These are phyloP conservation scores for Nyctanthes arbortristis DNA, from an alignment of 257 asterid genomes.

Conservation along the genomic window DNA sequence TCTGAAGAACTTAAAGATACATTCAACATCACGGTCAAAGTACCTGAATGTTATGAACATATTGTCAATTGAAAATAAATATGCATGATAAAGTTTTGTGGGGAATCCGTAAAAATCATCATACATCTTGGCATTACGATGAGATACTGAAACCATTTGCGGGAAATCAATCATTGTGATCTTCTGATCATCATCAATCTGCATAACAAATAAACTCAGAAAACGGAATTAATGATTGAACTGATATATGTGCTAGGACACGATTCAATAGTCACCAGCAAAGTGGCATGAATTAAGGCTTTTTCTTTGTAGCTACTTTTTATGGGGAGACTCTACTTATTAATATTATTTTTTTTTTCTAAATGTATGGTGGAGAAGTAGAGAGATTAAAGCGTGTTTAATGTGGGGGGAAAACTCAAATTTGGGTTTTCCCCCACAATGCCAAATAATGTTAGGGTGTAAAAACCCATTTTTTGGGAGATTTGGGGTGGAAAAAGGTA, in stretches of 20 bases:
- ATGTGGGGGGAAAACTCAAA: too few species aligned
- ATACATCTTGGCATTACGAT: constrained; percentile 86
- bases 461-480: too few species aligned
- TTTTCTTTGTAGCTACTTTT: too few species aligned
- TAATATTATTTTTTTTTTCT: too few species aligned
- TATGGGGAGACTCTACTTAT: too few species aligned
- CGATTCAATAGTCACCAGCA: neutral
- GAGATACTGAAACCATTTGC: constrained; percentile 96
- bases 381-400: too few species aligned
- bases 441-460: too few species aligned
- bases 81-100: neutral
- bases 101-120: constrained; percentile 18
- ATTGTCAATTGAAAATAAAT: constrained; percentile 9
- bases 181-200: constrained; percentile 94
- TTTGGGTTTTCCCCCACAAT: too few species aligned
- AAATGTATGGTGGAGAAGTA: too few species aligned
- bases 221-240: neutral
- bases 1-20: constrained; percentile 84
- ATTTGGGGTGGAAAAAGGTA: too few species aligned
- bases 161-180: constrained; percentile 95
- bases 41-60: constrained; percentile 55
- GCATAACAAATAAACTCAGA: constrained; percentile 24
- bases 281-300: too few species aligned
- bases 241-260: neutral
- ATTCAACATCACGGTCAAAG: constrained; percentile 87